Evolutionary conservation across 345 rosid genomes (phyloP).

Genomic region (Sonneratia caseolaris): DNA sequence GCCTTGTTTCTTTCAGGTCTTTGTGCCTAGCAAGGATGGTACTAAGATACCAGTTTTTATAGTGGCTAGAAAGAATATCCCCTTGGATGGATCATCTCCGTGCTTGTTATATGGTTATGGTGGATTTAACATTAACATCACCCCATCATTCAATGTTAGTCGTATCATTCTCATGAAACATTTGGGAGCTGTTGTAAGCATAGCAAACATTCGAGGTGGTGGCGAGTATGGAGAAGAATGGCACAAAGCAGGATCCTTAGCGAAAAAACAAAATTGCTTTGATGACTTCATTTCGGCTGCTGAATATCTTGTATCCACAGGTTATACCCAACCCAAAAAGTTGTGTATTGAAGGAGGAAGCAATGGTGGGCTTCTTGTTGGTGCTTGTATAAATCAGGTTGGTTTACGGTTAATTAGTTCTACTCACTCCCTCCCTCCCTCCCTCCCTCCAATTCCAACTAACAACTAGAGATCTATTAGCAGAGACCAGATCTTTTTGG

Average conservation of each 20-base stretch:
- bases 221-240: constrained; percentile 98
- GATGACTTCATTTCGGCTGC: constrained; percentile 82
- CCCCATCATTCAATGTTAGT: constrained; percentile 63
- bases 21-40: constrained; percentile 74
- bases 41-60: constrained; percentile 71
- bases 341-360: constrained; percentile 93
- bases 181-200: constrained; percentile 66
- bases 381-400: constrained; percentile 97
- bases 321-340: constrained; percentile 64
- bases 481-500: constrained; percentile 99
- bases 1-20: constrained; percentile 40
- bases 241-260: constrained; percentile 83
- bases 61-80: constrained; percentile 47
- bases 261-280: constrained; percentile 75
- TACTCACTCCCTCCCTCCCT: neutral
- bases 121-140: constrained; percentile 65
- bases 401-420: neutral
- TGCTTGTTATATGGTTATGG: constrained; percentile 91
- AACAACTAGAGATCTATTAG: neutral
- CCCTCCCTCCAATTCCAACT: neutral
- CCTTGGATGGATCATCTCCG: constrained; percentile 75
- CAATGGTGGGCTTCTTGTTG: constrained; percentile 89
- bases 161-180: constrained; percentile 64
- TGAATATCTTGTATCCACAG: constrained; percentile 62
- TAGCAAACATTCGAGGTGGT: constrained; percentile 92